phyloP scores from a whole-genome alignment of 345 rosid genomes.

The Hibiscus trionum region DNA sequence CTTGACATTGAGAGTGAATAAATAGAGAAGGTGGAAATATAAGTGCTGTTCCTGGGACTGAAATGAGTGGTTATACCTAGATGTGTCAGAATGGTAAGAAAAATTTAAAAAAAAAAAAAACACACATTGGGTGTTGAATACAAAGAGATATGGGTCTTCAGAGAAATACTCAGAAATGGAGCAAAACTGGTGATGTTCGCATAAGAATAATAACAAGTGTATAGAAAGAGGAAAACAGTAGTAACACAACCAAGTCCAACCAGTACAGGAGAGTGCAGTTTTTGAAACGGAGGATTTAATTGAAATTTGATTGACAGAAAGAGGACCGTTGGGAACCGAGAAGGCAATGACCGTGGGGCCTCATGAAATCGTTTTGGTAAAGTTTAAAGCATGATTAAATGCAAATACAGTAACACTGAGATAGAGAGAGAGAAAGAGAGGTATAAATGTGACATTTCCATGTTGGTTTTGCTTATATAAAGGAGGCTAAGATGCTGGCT shows the following conservation, averaged over 20 bases:
- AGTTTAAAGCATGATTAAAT: conserved; percentile 24
- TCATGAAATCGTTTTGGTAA: conserved; percentile 28
- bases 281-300: conserved; percentile 16
- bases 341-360: conserved; percentile 30
- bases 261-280: conserved; percentile 16
- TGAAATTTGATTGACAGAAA: conserved; percentile 7
- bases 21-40: conserved; percentile 4
- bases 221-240: background rate
- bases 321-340: conserved; percentile 25
- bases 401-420: conserved; percentile 10
- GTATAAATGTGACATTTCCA: conserved; percentile 27
- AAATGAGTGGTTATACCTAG: conserved; percentile 29
- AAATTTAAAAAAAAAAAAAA: background rate
- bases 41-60: conserved; percentile 32
- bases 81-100: conserved; percentile 26
- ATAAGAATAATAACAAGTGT: conserved; percentile 15
- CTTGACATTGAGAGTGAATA: conserved; percentile 8
- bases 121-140: conserved; percentile 14
- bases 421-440: background rate
- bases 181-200: conserved; percentile 11
- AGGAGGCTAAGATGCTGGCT: conserved; percentile 36
- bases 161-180: conserved; percentile 4
- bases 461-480: conserved; percentile 47
- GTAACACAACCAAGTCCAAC: background rate
- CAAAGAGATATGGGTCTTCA: conserved; percentile 9